Evolutionary conservation across 202 grass and related monocot species (phyloP), one percentile per base, ranked within the genome.

Genomic region (Musa balbisiana): DNA sequence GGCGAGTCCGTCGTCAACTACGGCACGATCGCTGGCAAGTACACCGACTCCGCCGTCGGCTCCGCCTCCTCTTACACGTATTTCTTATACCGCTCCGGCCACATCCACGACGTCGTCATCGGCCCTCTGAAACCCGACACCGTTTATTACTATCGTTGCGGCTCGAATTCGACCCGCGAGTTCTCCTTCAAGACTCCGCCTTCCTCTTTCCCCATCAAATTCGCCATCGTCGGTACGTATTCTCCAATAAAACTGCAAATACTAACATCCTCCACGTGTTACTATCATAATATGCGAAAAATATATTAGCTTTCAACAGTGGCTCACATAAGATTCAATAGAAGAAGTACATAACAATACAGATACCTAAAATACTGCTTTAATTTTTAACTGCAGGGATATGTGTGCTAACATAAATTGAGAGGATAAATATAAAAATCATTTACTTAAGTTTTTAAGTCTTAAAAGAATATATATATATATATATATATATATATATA

Each of bases 171-270:
- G 3, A 54, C 82, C 0, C 82, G 55, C 19, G 85, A 92, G 76
- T 85, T 92, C 78, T 89, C 87, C 80, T 89, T 92, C 78, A 86
- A 72, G 25, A 87, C 87, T 52, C 80, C 87, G 2, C 87, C 90
- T 24, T 29, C 80, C 4, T 75, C 54, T 75, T 75, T 92, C 59
- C 90, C 87, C 11, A 50, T 92, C 74, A 82, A 82, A 1, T 83
- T 92, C 13, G 83, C 85, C 54, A 13, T 89, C 67, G 22, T 74
- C 33, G 90, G 82, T 83, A 12, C 21, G 17, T 65, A 11, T 5
- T 43, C 33, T 8, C 33, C 10, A 29, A 13, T 65, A 23, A 10
- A 27, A 43, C 33, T 4, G 2, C 29, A 33, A 3, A 33, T 33
- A 4, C 29, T 33, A 33, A 33, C 29, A 33, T 33, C 29, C 29